A percentile compares a stretch with the other conserved stretches of the same genome.
Conservation (phyloP, 805 yeast genomes). For the Teunomyces panamensis region DNA sequence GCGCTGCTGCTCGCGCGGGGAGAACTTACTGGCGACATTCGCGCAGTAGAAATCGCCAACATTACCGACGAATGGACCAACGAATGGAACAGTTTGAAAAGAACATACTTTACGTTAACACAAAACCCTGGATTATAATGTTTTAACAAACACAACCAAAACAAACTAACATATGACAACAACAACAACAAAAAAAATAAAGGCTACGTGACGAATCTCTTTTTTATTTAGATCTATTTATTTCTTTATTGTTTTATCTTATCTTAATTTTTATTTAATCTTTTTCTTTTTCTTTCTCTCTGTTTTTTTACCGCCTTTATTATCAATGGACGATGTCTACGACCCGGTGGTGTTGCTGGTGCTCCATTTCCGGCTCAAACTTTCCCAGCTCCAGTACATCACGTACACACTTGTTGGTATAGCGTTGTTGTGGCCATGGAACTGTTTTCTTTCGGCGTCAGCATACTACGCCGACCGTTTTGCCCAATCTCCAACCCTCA, state of each 20-base stretch:
- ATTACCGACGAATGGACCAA: slow-evolving; percentile 8
- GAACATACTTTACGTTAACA: slow-evolving; percentile 7
- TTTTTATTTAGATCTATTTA: too few species aligned
- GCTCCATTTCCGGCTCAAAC: slow-evolving; percentile 9
- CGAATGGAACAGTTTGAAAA: slow-evolving; percentile 3
- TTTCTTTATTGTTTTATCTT: background rate
- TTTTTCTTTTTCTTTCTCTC: background rate
- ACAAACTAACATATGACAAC: too few species aligned
- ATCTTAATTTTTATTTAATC: background rate
- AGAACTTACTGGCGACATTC: background rate
- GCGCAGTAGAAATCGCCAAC: slow-evolving; percentile 5
- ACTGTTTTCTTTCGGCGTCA: slow-evolving; percentile 82
- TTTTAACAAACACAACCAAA: too few species aligned
- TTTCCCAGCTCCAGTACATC: slow-evolving; percentile 42
- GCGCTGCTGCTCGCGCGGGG: slow-evolving; percentile 6
- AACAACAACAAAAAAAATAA: too few species aligned
- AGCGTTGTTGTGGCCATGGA: slow-evolving; percentile 95
- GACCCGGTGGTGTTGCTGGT: slow-evolving; percentile 20
- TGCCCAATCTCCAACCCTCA: slow-evolving; percentile 44
- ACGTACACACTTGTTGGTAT: slow-evolving; percentile 71
- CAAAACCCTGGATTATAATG: too few species aligned
- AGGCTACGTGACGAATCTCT: too few species aligned
- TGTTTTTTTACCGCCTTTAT: background rate
- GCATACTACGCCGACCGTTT: slow-evolving; percentile 72
- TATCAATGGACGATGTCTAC: slow-evolving; percentile 6